phyloP scores from a whole-genome alignment of 2,329 filamentous ascomycete species.

The Colletotrichum liriopes region DNA sequence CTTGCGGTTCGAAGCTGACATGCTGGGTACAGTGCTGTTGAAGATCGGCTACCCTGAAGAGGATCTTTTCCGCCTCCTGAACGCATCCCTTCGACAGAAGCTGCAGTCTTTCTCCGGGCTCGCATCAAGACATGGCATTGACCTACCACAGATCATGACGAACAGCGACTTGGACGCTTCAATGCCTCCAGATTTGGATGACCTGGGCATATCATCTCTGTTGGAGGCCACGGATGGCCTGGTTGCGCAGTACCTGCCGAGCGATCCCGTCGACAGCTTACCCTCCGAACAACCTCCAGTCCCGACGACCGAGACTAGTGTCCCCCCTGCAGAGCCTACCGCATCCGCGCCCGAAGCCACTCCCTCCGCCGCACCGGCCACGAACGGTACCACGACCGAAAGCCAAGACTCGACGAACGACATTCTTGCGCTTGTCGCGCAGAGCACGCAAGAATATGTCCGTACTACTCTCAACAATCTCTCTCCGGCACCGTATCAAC shows the following conservation, averaged over 20 bases:
- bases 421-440: conserved; percentile 60
- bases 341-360: conserved; percentile 26
- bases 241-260: conserved; percentile 58
- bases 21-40: conserved; percentile 49
- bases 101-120: conserved; percentile 53
- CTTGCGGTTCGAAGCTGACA: conserved; percentile 55
- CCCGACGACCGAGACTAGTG: conserved; percentile 40
- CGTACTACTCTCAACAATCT: conserved; percentile 60
- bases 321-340: conserved; percentile 32
- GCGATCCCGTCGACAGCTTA: conserved; percentile 46
- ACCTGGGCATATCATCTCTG: conserved; percentile 56
- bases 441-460: conserved; percentile 63
- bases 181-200: conserved; percentile 54
- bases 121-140: conserved; percentile 54
- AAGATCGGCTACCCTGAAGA: conserved; percentile 38
- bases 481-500: conserved; percentile 60
- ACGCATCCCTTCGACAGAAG: conserved; percentile 52
- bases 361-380: conserved; percentile 29
- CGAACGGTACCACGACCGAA: conserved; percentile 46
- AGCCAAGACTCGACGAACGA: conserved; percentile 61
- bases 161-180: conserved; percentile 49
- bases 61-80: conserved; percentile 51
- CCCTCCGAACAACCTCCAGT: conserved; percentile 35
- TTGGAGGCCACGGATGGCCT: conserved; percentile 60
- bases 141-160: conserved; percentile 52